Evolutionary conservation across 2,329 filamentous ascomycete species (phyloP).

Genomic region (Microsporum ferrugineum): DNA sequence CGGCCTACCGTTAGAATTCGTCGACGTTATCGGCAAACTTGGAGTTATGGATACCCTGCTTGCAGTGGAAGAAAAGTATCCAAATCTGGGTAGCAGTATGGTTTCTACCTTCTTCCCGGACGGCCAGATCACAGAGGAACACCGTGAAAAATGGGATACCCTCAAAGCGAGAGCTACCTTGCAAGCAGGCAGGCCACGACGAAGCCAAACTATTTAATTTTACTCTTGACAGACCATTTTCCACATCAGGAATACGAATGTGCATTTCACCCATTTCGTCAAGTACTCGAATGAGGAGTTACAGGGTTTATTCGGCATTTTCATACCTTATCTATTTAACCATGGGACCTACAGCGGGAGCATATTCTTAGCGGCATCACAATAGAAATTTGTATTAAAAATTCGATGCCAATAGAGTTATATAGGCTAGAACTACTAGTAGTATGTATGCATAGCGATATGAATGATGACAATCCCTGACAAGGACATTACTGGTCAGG

Average conservation of each 20-base stretch:
- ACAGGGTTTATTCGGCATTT: not conserved
- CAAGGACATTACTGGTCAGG: not conserved
- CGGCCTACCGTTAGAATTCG: slow-evolving; percentile 21
- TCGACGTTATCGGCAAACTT: slow-evolving; percentile 14
- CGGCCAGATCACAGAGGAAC: not conserved
- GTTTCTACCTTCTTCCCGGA: slow-evolving; percentile 21
- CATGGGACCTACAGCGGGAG: not conserved
- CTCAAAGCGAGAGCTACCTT: not conserved
- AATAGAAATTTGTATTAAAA: not conserved
- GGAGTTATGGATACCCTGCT: slow-evolving; percentile 22
- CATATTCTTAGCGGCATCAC: not conserved
- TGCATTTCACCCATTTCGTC: not conserved
- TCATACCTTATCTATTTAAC: not conserved
- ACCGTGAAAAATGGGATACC: not conserved
- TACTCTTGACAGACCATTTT: not conserved
- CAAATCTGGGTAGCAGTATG: slow-evolving; percentile 19
- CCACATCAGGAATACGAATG: not conserved
- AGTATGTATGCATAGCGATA: not conserved
- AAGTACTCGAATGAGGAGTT: not conserved
- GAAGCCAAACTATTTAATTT: not conserved
- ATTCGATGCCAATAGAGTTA: not conserved
- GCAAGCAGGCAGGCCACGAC: not conserved
- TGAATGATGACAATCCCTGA: not conserved
- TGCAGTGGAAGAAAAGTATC: slow-evolving; percentile 19
- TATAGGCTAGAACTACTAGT: not conserved